Evolutionary conservation across 2,329 filamentous ascomycete species (phyloP), one percentile per base, ranked within the genome.

Genomic region (Penicillium sclerotiorum): DNA sequence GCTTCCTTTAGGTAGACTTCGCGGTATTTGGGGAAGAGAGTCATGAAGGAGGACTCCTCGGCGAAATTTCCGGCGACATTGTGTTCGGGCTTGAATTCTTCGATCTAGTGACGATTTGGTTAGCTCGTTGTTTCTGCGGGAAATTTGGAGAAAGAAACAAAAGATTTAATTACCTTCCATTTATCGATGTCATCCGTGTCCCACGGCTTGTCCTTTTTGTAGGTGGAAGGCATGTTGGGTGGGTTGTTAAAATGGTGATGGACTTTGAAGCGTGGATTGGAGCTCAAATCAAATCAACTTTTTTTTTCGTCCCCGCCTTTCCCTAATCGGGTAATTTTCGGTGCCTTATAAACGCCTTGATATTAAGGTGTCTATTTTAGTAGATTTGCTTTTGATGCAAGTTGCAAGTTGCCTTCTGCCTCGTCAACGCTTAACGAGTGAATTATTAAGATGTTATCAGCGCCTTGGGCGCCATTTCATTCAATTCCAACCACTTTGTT

Each of bases 161-260:
- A 1, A 20, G 15, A 5, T 1, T 17, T 2, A 20, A n/a, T 51
- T 41, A 86, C 85, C 79, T 91, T 93, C 91, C 91, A 97, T 72
- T 96, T 95, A 76, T 97, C 93, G 58, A 97, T 90, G 66, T 96
- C 94, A 56, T 95, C 92, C 49, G 92, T 95, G 66, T 96, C 92
- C 92, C 92, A 95, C 47, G 90, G 89, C 73, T 96, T 96, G 3
- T 95, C 90, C 60, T 83, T 87, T 55, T 96, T 88, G 75, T 96
- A 85, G 58, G 88, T 95, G 23, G 90, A 94, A 56, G 91, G 90
- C 91, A 96, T 91, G 40, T 63, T 76, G 65, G 47, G 38, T 38
- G 44, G 43, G 52, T 53, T 32, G 53, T 30, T 39, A 45, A 50
- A 45, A 35, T 50, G 32, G 23, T 48, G 33, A 36, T 36, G 33